Evolutionary conservation across 1,284 basidiomycete species (phyloP), one percentile per base, ranked within the genome.

Genomic region (Porodaedalea pini): DNA sequence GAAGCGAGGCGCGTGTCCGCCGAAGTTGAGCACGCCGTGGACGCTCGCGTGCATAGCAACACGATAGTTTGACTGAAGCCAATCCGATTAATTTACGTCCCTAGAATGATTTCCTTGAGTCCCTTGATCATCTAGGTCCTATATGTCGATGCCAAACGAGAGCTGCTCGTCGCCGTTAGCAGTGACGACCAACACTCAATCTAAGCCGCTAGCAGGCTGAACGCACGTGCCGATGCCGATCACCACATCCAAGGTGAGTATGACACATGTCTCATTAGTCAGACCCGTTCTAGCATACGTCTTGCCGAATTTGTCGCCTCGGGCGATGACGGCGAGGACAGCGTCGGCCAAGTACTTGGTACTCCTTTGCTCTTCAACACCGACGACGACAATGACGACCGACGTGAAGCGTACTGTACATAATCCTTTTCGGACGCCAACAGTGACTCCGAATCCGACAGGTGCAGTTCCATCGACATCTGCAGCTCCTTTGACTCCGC

Each of bases 371-470:
- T n/a, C 40, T 7, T 43, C 40, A n/a, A 17, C 34, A 50, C 21
- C 19, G 1, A 25, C 17, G n/a, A 27, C 32, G 29, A 23, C 31
- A 19, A 57, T 40, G 51, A 31, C 45, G 29, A 44, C 51, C 19
- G 54, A 47, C 3, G 37, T 51, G 17, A 58, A 57, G 51, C 52
- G 37, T 21, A 54, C 25, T 25, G 27, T 17, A 8, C 58, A 61
- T 56, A 73, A 73, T 56, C 72, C 72, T 0, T 73, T 73, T 58
- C 69, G 70, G 10, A 61, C 63, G 21, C 66, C 64, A 23, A 47
- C 45, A 6, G 58, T 64, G 29, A 66, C 69, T n/a, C 65, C 67
- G 1, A 62, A 58, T 40, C 59, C 66, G 10, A 68, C 68, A 1
- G 67, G 67, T 21, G 23, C 45, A 25, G 44, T 48, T 27, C 45